Evolutionary conservation across 495 filamentous ascomycete genomes (phyloP), one percentile per base, ranked within the genome.

Genomic region (Usnea hakonensis): DNA sequence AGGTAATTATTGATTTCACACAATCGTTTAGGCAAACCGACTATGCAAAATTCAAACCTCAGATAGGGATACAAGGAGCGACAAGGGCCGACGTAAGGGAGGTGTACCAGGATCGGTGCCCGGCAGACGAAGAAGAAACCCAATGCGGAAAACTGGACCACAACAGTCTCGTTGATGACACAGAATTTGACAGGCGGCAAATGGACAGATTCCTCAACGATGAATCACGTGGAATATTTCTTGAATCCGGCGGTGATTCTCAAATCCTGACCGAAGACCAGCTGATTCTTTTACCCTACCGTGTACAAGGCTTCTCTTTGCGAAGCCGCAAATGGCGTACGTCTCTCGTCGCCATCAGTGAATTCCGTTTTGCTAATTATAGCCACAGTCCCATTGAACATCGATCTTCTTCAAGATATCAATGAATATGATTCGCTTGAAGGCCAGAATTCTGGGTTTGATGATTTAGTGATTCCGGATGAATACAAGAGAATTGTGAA

Each of bases 401-500:
- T 46, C n/a, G 43, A 46, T 23, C 43, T 46, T 46, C 17, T 46
- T 4, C 43, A 23, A 23, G n/a, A 46, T 3, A 23, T 38, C 16
- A 40, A 57, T 16, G 33, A 57, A 57, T 37, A 57, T 23, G 43
- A 46, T 23, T 4, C 43, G 4, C n/a, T 46, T 21, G 43, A 46
- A 0, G 43, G 43, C 7, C 43, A 46, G n/a, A 46, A 46, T 23
- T 23, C 43, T 10, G 32, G 55, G 7, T 57, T 57, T 17, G 38
- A 57, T 7, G 55, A 57, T 17, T 11, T 57, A 19, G 55, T 57
- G 5, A 57, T 57, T 23, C 55, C 55, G 16, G 11, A 23, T 38
- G 55, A 57, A 3, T 57, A 57, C 33, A 57, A 57, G 33, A 40
- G 26, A 5, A 28, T 57, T 8, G 55, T 57, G 17, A 40, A 57